phyloP scores from a whole-genome alignment of 106 monocot species.

The Dendrobium officinale region DNA sequence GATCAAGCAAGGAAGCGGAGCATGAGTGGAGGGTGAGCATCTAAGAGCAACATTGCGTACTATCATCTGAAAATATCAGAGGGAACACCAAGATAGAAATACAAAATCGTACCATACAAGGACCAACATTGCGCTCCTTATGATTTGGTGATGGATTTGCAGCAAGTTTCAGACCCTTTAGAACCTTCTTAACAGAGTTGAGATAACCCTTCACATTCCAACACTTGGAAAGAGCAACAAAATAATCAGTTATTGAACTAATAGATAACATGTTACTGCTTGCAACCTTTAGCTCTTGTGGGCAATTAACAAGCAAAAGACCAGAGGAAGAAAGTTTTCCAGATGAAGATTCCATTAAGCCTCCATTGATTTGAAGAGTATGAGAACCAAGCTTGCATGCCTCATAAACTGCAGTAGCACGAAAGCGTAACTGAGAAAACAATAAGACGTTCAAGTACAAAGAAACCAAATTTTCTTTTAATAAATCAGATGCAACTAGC shows the following conservation, averaged over 20 bases:
- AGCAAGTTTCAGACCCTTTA: slow-evolving; percentile 56
- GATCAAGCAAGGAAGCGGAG: no score
- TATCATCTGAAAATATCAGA: not conserved
- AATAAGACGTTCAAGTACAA: not conserved
- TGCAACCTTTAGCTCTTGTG: slow-evolving; percentile 54
- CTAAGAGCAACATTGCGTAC: no score
- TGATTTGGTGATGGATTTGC: slow-evolving; percentile 42
- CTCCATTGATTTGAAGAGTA: slow-evolving; percentile 39
- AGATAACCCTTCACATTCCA: slow-evolving; percentile 64
- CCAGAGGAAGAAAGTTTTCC: slow-evolving; percentile 52
- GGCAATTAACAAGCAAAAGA: slow-evolving; percentile 69
- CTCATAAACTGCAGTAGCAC: slow-evolving; percentile 71
- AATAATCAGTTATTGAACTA: slow-evolving; percentile 51
- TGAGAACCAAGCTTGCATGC: slow-evolving; percentile 86
- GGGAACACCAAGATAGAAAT: not conserved
- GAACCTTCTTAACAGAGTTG: slow-evolving; percentile 38
- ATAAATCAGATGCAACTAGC: not conserved
- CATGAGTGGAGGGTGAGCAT: no score
- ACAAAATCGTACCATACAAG: slow-evolving; percentile 49
- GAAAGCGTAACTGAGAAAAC: not conserved
- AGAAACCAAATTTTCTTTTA: not conserved
- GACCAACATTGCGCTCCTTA: slow-evolving; percentile 55
- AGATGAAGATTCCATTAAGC: slow-evolving; percentile 44
- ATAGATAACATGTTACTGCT: slow-evolving; percentile 27
- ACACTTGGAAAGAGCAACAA: slow-evolving; percentile 45